These are phyloP conservation scores for Saccharomycopsis capsularis DNA, from an alignment of 805 yeast species.

Conservation along the genomic window DNA sequence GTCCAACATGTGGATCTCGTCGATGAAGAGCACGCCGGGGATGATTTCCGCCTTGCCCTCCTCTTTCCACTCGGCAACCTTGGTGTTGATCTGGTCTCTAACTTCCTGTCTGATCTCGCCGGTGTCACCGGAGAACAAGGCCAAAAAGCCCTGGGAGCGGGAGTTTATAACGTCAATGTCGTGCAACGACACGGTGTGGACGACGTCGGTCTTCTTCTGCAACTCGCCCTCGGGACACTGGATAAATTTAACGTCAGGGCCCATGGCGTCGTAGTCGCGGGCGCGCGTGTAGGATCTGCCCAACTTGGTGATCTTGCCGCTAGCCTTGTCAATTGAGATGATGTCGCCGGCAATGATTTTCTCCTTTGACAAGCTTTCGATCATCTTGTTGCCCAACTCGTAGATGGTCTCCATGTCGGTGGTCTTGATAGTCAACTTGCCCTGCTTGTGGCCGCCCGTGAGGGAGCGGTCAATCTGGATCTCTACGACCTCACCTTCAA, in stretches of 20 bases:
- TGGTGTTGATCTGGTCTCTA: constrained; percentile 91
- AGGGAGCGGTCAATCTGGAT: constrained; percentile 88
- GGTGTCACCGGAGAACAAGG: constrained; percentile 91
- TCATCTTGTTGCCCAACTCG: constrained; percentile 91
- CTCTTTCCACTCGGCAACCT: constrained; percentile 97
- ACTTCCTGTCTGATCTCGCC: constrained; percentile 96
- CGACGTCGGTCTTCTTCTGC: constrained; percentile 91
- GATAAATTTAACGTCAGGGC: constrained; percentile 94
- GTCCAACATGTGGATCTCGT: constrained; percentile 98
- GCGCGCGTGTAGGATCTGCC: constrained; percentile 96
- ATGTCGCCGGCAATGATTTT: constrained; percentile 97
- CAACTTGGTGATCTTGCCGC: constrained; percentile 87
- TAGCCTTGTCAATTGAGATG: constrained; percentile 87
- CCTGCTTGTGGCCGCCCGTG: constrained; percentile 97
- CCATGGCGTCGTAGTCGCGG: constrained; percentile 97
- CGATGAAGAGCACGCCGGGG: constrained; percentile 96
- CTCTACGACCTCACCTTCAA: constrained; percentile 98
- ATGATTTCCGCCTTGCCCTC: constrained; percentile 98
- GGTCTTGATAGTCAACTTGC: constrained; percentile 92
- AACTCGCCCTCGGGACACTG: constrained; percentile 99
- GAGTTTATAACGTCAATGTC: constrained; percentile 97
- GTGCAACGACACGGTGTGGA: constrained; percentile 95
- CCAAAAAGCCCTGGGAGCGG: constrained; percentile 95
- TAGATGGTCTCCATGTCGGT: constrained; percentile 98
- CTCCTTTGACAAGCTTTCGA: constrained; percentile 88